These are phyloP conservation scores for Mycoemilia scoparia DNA, from an alignment of 192 early-diverging fungal genomes.

Conservation along the genomic window DNA sequence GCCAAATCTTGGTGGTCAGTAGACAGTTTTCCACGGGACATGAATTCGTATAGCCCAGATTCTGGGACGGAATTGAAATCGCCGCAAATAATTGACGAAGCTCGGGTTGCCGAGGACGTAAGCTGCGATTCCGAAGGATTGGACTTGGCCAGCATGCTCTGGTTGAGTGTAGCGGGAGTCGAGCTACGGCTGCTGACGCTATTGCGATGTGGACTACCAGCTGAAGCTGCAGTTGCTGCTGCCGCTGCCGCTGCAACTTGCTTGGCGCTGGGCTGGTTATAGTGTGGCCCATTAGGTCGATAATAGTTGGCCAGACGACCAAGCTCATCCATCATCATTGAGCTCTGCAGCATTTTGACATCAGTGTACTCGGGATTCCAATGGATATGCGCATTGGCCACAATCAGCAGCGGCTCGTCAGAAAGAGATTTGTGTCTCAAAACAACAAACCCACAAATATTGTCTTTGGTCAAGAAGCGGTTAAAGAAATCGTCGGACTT, in stretches of 20 bases:
- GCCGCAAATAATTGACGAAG: conserved; percentile 53
- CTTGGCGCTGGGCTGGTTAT: too few species aligned
- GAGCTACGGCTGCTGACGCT: too few species aligned
- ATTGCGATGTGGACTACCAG: too few species aligned
- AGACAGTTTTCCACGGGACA: conserved; percentile 53
- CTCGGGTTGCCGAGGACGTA: neutral
- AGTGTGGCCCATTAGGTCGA: too few species aligned
- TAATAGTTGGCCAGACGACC: conserved; percentile 32
- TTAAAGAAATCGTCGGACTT: conserved; percentile 90
- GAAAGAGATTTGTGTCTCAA: conserved; percentile 61
- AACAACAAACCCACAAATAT: conserved; percentile 68
- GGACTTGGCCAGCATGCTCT: too few species aligned
- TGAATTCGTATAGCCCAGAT: conserved; percentile 82
- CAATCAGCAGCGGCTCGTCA: conserved; percentile 44
- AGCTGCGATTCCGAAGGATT: too few species aligned
- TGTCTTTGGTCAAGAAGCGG: conserved; percentile 94
- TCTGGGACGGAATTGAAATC: conserved; percentile 86
- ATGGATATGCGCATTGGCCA: conserved; percentile 80
- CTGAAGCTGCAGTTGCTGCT: too few species aligned
- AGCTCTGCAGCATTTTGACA: conserved; percentile 91
- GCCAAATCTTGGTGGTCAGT: conserved; percentile 76
- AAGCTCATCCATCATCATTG: conserved; percentile 84
- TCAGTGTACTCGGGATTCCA: conserved; percentile 86
- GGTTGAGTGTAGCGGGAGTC: too few species aligned
- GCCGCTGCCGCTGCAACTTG: too few species aligned